Base-by-base conservation (phyloP, 2,329 filamentous ascomycete species). In the Aspergillus sp. region DNA sequence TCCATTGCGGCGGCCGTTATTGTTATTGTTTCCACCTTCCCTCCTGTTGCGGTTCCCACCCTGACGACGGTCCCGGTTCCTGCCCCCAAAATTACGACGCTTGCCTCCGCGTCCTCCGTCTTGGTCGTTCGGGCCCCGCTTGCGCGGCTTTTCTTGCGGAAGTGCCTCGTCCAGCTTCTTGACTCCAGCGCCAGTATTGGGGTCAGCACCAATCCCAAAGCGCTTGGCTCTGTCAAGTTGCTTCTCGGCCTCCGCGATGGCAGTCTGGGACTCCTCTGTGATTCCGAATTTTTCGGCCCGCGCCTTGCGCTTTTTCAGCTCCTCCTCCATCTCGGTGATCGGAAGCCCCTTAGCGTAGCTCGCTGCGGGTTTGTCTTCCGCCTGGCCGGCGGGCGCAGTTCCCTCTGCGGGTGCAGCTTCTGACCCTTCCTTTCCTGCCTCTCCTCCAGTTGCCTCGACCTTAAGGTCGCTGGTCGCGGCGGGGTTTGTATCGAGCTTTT, bases 211-310 rank as follows among this genome's bases (percentile, higher is more conserved):
- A 3, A 64, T 62, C 10, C 69, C 70, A 45, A 75, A 75, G 10
- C 71, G 66, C 58, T 74, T 73, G 3, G 72, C 71, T 29, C 73
- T 66, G 48, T 73, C 65, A 12, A 73, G 50, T 9, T 67, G 61
- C 58, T 72, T 74, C 50, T 68, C 61, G 8, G 71, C 68, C 44
- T 73, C 71, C 42, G 62, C 61, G 39, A 66, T 52, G 2, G 62
- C 63, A 9, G 64, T 61, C 45, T 67, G 60, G 1, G 64, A 54
- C 26, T 69, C 67, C 47, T 70, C 66, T n/a, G 65, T 62, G 34
- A 70, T 67, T 19, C 72, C 72, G 52, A 75, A 75, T 48, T 73
- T 72, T 51, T 69, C 71, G 8, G 73, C 73, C 44, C 73, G 71
- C 34, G 68, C 67, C 57, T 72, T 73, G 50, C 73, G 71, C 61